phyloP scores from a whole-genome alignment of 352 stramenopile genomes.

The Globisporangium recalcitrans region DNA sequence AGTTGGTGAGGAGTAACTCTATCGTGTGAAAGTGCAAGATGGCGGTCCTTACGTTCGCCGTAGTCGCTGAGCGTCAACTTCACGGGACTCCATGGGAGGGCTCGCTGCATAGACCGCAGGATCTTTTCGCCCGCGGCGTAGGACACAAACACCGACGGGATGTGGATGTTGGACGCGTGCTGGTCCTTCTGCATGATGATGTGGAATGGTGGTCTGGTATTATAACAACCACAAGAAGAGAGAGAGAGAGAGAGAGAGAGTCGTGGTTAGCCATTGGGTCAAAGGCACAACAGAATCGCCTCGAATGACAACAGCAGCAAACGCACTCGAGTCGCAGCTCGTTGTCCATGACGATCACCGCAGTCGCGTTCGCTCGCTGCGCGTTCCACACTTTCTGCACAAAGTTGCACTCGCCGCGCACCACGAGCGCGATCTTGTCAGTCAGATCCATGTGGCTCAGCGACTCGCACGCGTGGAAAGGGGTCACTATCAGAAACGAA shows the following conservation, averaged over 20 bases:
- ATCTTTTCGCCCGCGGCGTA: conserved; percentile 61
- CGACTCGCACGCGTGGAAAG: conserved; percentile 61
- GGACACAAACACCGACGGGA: conserved; percentile 71
- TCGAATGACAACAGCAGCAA: neutral
- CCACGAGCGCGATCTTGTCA: conserved; percentile 67
- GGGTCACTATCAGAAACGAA: conserved; percentile 23
- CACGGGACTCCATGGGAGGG: conserved; percentile 50
- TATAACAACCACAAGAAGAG: neutral
- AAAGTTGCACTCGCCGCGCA: conserved; percentile 68
- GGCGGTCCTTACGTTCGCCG: conserved; percentile 46
- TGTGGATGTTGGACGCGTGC: conserved; percentile 51
- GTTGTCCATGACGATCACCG: conserved; percentile 74
- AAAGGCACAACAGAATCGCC: neutral
- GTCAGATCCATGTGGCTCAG: conserved; percentile 36
- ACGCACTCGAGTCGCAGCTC: conserved; percentile 52
- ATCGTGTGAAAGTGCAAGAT: neutral
- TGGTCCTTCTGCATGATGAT: conserved; percentile 86
- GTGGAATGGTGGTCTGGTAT: conserved; percentile 52
- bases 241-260: neutral
- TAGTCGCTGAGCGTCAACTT: conserved; percentile 48
- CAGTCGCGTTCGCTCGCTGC: conserved; percentile 56
- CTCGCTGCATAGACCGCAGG: conserved; percentile 28
- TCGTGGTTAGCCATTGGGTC: neutral
- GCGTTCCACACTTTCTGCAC: conserved; percentile 46
- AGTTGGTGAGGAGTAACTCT: neutral